Evolutionary conservation across 305 asterid genomes (phyloP).

Genomic region (Plantago coronopus): DNA sequence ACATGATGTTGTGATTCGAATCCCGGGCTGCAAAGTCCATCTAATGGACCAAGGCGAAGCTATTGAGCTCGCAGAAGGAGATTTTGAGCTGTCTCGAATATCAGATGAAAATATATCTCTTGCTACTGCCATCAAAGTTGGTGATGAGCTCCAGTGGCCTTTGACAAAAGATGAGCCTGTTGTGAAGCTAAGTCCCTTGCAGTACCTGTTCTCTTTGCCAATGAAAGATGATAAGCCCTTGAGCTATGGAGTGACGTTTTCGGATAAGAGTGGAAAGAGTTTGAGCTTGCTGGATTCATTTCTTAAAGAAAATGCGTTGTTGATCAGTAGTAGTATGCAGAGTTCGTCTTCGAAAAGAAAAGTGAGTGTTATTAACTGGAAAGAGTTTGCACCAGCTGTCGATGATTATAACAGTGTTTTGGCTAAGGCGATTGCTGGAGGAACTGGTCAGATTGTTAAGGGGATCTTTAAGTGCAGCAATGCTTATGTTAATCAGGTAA

Average conservation of each 20-base stretch:
- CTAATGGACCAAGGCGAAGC: slow-evolving; percentile 68
- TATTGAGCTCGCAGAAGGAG: slow-evolving; percentile 49
- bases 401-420: slow-evolving; percentile 56
- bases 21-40: slow-evolving; percentile 67
- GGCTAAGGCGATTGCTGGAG: slow-evolving; percentile 81
- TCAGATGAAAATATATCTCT: slow-evolving; percentile 45
- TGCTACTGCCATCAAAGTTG: slow-evolving; percentile 61
- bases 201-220: slow-evolving; percentile 66
- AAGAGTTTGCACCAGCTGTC: slow-evolving; percentile 71
- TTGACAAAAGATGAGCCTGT: slow-evolving; percentile 77
- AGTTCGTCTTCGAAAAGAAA: slow-evolving; percentile 14
- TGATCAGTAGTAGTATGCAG: slow-evolving; percentile 25
- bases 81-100: slow-evolving; percentile 41
- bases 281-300: slow-evolving; percentile 54
- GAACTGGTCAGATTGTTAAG: slow-evolving; percentile 73
- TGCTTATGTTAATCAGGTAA: slow-evolving; percentile 69
- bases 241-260: slow-evolving; percentile 71
- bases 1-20: slow-evolving; percentile 45
- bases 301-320: slow-evolving; percentile 50
- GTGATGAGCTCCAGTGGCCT: slow-evolving; percentile 78
- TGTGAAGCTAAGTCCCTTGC: slow-evolving; percentile 55
- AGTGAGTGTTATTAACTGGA: slow-evolving; percentile 52
- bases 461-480: slow-evolving; percentile 73
- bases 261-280: slow-evolving; percentile 26
- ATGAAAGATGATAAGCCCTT: slow-evolving; percentile 55